These are phyloP conservation scores for Colletotrichum sp. DNA, from an alignment of 2,329 filamentous ascomycete genomes.

Conservation along the genomic window DNA sequence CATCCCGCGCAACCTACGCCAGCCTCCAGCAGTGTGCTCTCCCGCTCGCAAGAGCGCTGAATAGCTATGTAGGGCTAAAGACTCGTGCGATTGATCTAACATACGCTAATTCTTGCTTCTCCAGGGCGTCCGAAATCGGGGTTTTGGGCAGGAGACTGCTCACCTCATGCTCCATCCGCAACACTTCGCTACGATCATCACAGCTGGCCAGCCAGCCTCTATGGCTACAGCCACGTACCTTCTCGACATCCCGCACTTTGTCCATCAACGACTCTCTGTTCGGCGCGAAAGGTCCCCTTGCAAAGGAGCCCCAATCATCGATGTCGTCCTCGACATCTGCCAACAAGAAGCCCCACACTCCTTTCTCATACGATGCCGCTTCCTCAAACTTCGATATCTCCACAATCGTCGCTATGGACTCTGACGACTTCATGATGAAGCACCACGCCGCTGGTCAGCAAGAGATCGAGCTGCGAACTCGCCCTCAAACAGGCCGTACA, in stretches of 20 bases:
- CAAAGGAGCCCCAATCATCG: neutral
- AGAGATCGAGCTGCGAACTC: constrained; percentile 37
- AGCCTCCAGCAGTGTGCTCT: neutral
- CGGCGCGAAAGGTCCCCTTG: neutral
- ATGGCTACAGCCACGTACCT: neutral
- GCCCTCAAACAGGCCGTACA: constrained; percentile 49
- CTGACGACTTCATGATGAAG: constrained; percentile 25
- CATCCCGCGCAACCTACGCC: neutral
- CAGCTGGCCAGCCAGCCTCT: constrained; percentile 1
- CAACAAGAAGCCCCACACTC: neutral
- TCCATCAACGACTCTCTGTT: neutral
- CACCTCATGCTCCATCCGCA: constrained; percentile 6
- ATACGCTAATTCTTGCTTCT: neutral
- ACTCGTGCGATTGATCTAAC: neutral
- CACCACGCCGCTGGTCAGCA: constrained; percentile 12
- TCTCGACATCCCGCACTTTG: neutral
- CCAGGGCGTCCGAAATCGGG: constrained; percentile 20
- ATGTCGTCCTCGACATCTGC: neutral
- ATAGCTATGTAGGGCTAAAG: neutral
- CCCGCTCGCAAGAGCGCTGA: neutral
- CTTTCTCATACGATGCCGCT: constrained; percentile 20
- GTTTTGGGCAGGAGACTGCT: constrained; percentile 17
- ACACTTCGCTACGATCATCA: neutral
- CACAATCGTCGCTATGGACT: constrained; percentile 36
- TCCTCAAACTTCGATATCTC: constrained; percentile 33